Conservation (phyloP, 129 eudicot genomes). For the Scalesia atractyloides region DNA sequence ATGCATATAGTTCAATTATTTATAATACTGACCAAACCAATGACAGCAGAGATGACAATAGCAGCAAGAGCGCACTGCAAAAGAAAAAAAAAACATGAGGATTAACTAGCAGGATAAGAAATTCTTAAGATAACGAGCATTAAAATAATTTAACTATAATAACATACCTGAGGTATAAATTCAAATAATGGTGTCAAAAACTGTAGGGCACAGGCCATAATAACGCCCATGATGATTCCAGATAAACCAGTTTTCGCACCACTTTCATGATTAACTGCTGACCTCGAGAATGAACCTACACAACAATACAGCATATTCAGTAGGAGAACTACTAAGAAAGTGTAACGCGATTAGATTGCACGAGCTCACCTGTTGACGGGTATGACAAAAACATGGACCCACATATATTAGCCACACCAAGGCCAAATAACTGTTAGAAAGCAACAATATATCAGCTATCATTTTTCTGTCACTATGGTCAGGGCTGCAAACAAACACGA, state of each 20-base stretch:
- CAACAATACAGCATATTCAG: constrained; percentile 18
- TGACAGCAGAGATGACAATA: constrained; percentile 93
- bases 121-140: background rate
- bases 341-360: constrained; percentile 3
- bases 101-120: constrained; percentile 6
- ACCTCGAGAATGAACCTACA: constrained; percentile 95
- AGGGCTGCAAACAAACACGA: too few species aligned
- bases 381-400: constrained; percentile 90
- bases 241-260: constrained; percentile 98
- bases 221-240: constrained; percentile 78
- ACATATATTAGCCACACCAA: constrained; percentile 85
- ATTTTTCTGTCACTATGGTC: background rate
- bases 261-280: constrained; percentile 97
- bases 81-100: constrained; percentile 2
- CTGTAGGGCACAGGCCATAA: constrained; percentile 69
- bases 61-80: constrained; percentile 97
- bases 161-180: constrained; percentile 84
- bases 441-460: background rate
- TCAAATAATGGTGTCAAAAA: constrained; percentile 92
- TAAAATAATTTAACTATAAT: constrained; percentile 53
- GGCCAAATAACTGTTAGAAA: constrained; percentile 87
- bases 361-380: constrained; percentile 86
- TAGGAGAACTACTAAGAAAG: constrained; percentile 3
- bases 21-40: constrained; percentile 81
- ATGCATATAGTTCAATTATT: constrained; percentile 12